Evolutionary conservation across 176 grass and related monocot species (phyloP), one percentile per base, ranked within the genome.

Genomic region (Chloris gayana): DNA sequence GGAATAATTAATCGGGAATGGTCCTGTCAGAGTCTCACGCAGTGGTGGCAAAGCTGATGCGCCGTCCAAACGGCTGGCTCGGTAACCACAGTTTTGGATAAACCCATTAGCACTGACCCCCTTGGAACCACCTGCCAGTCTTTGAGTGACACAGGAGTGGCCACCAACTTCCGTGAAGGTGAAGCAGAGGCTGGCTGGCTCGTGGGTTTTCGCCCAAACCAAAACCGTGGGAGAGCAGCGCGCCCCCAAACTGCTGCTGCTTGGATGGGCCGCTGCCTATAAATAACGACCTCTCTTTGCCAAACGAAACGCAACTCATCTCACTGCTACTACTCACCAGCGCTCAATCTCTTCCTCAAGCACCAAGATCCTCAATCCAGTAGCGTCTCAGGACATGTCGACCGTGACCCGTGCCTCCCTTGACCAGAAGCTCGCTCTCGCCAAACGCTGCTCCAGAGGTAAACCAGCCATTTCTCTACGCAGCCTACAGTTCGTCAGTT

Each of bases 381-480:
- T 26, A 5, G 21, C n/a, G n/a, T 26, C 24, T 30, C 27, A 6
- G 14, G 66, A 51, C 49, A 89, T 89, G 84, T 50, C 59, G 70
- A 82, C 89, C 2, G 89, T 87, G 10, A 89, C 37, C 54, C 45
- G 72, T 67, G 87, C 89, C 34, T 74, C 37, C 64, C 80, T 95
- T 4, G 89, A 95, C 54, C 78, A 95, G 42, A 90, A 83, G 78
- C 84, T 92, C 41, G 93, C 87, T 22, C 27, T 95, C 81, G 93
- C 93, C 12, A 95, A 90, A 70, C 87, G 89, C 34, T 95, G 89
- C 42, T 83, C 93, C 45, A 83, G 74, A 77, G 93, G 93, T 95
- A 76, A n/a, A 42, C 14, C 46, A 49, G 0, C 2, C 14, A 49
- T 49, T 17, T 17, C 46, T 49, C 35, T 49, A 44, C 46, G 35